Evolutionary conservation across 1,139 yeast genomes (phyloP), one percentile per base, ranked within the genome.

Genomic region (Saccharomycopsis hybrid): DNA sequence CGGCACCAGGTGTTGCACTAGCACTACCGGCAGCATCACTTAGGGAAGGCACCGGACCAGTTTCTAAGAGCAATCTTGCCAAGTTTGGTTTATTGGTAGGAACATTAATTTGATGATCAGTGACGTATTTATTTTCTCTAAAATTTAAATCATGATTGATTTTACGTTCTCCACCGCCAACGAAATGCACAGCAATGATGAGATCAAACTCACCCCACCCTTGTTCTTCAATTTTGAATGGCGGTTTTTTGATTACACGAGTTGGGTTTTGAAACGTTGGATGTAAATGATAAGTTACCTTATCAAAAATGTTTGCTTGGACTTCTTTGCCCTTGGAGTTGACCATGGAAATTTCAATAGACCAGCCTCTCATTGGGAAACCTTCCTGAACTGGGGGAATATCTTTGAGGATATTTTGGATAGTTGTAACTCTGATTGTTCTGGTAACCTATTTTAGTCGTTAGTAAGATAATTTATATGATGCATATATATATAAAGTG

Each of bases 191-290:
- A 24, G 86, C 76, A 57, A 92, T 82, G 46, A 87, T 88, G 62
- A 92, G 77, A 63, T 90, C 96, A 62, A 90, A 90, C 59, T 92
- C 98, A 63, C 98, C 98, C 98, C 98, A 92, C 46, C 98, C 98
- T 70, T 88, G 85, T 66, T 92, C 98, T 63, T 82, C 87, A 50
- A 92, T 84, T 62, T 71, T 77, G 69, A 90, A 92, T n/a, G 98
- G 98, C 25, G 86, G 79, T 61, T 82, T 82, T 62, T 86, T 88
- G 61, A 88, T 66, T 5, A 84, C 74, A 68, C 97, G 77, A 56
- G 78, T 81, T 8, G 97, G 98, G 65, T 88, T 88, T 50, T 81
- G 80, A 67, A 92, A 92, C 11, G 98, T 92, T 38, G 97, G 97
- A 71, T 92, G 98, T 58, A 92, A 76, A 60, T 88, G 82, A 66